Evolutionary conservation across 805 yeast genomes (phyloP), one percentile per base, ranked within the genome.

Genomic region (Maudiozyma bulderi): DNA sequence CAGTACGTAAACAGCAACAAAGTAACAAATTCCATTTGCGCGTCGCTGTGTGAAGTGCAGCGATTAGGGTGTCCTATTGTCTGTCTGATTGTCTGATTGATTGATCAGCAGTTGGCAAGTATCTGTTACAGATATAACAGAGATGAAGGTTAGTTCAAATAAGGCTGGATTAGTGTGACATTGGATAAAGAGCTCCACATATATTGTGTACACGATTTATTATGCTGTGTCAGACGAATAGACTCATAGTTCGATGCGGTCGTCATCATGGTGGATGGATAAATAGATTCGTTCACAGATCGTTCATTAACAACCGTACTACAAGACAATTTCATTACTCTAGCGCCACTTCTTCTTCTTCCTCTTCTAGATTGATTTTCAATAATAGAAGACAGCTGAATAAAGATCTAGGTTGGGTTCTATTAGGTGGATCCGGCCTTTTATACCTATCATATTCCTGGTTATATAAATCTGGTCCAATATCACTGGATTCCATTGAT

Each of bases 401-500:
- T 5, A 35, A 35, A 13, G 38, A 35, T 35, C 8, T 35, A 13
- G 38, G 38, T 5, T 35, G 38, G 38, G 38, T 15, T 35, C 31
- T 45, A 32, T 43, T 43, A 28, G 43, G 51, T 28, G 40, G 49
- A 35, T 54, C 59, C 2, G 44, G 44, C 3, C 14, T 56, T 8
- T 38, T 57, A n/a, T 44, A 57, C 14, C 40, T 54, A 32, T 52
- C 58, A 3, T 58, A 54, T 40, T 55, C 57, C 1, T 35, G 38
- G 38, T 28, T 39, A 13, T 53, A 54, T 41, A 48, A 51, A 9
- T 50, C 57, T 1, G 54, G 52, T 32, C 47, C 54, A 5, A 54
- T 61, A 26, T 51, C 59, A 9, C 51, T 60, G n/a, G 67, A 62
- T 39, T 50, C 62, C 6, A 54, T 60, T 8, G 58, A 57, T 32